phyloP scores from a whole-genome alignment of 306 rosid species.

The Ammopiptanthus mongolicus region DNA sequence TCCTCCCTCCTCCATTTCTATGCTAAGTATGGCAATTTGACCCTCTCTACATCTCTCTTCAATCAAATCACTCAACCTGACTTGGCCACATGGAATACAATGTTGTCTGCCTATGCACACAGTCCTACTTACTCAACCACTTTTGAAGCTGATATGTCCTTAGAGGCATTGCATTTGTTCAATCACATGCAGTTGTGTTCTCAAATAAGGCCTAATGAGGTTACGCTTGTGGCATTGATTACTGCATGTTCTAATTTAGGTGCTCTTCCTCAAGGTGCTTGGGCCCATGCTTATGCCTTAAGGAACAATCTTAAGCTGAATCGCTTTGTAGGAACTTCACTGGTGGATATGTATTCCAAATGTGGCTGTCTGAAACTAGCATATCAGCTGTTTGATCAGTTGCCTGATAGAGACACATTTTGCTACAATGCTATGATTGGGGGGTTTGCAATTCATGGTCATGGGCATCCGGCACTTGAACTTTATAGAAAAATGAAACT shows the following conservation, averaged over 20 bases:
- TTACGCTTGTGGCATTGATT: constrained; percentile 37
- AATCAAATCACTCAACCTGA: constrained; percentile 38
- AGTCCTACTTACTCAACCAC: no score
- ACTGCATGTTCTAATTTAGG: constrained; percentile 40
- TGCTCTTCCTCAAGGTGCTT: constrained; percentile 42
- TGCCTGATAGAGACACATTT: constrained; percentile 30
- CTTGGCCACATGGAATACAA: constrained; percentile 37
- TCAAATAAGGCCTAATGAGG: constrained; percentile 35
- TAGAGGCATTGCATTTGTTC: constrained; percentile 31
- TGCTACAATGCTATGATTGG: constrained; percentile 42
- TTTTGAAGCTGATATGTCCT: constrained; percentile 21
- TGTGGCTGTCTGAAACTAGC: constrained; percentile 40
- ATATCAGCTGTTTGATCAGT: constrained; percentile 34
- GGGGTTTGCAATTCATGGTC: constrained; percentile 42
- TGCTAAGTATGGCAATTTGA: constrained; percentile 36
- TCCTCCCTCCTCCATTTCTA: constrained; percentile 38
- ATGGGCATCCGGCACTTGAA: constrained; percentile 36
- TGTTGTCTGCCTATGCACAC: constrained; percentile 29
- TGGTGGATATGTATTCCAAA: constrained; percentile 40
- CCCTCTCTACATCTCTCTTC: constrained; percentile 26
- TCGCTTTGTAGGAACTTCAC: constrained; percentile 41
- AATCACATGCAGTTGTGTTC: constrained; percentile 23
- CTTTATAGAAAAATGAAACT: constrained; percentile 32
- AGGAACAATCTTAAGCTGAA: constrained; percentile 33
- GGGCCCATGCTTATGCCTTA: constrained; percentile 33